Conservation (phyloP, 108 stramenopile species). For the Asterionellopsis glacialis region DNA sequence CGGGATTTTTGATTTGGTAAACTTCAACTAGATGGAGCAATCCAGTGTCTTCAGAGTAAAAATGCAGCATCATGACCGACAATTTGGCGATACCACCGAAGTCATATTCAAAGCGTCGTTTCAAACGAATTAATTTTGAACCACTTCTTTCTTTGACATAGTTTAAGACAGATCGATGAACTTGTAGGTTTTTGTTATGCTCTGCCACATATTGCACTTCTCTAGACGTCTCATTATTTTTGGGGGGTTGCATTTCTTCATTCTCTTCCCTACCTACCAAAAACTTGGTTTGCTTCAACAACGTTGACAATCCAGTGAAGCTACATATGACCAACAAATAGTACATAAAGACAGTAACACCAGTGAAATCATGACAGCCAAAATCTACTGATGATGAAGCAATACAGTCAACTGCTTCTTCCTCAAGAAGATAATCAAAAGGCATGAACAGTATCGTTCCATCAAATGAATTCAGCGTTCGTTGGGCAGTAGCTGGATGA, state of each 20-base stretch:
- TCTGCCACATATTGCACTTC: not conserved
- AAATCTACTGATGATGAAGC: too few species aligned
- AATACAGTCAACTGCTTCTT: not conserved
- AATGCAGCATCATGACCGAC: not conserved
- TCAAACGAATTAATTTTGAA: not conserved
- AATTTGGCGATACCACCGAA: not conserved
- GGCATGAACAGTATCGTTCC: conserved; percentile 11
- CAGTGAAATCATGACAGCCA: not conserved
- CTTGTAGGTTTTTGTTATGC: not conserved
- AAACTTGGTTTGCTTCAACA: conserved; percentile 2
- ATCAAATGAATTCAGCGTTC: conserved; percentile 5
- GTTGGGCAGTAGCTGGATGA: conserved; percentile 2
- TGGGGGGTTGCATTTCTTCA: not conserved
- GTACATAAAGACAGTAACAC: not conserved
- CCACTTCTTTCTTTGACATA: not conserved
- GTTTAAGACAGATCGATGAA: not conserved
- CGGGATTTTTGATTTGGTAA: not conserved
- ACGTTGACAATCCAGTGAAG: conserved; percentile 6
- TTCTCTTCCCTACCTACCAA: not conserved
- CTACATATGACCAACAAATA: conserved; percentile 7
- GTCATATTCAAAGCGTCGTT: not conserved
- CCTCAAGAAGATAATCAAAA: not conserved
- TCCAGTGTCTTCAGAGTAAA: not conserved
- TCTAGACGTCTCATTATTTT: too few species aligned
- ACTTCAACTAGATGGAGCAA: conserved; percentile 1